Conservation (phyloP, 2,329 filamentous ascomycete species). For the Truncatella angustata region DNA sequence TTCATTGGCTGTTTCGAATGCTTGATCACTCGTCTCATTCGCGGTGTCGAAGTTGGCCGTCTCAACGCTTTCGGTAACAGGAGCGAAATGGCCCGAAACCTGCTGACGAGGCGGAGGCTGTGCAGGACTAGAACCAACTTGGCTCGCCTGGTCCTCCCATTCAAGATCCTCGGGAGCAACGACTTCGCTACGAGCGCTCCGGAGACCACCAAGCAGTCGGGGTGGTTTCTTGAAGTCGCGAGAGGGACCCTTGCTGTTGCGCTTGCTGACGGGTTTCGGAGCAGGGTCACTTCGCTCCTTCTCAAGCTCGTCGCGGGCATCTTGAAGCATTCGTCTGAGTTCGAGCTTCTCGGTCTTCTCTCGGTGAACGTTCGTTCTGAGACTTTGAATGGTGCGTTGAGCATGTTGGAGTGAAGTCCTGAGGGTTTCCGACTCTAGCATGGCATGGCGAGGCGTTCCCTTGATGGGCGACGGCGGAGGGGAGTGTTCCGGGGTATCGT, state of each 20-base stretch:
- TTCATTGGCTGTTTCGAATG: slow-evolving; percentile 72
- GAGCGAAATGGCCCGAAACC: slow-evolving; percentile 24
- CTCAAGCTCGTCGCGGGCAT: slow-evolving; percentile 88
- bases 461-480: slow-evolving; percentile 90
- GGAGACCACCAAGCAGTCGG: slow-evolving; percentile 72
- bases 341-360: slow-evolving; percentile 99
- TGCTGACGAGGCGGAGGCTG: slow-evolving; percentile 28
- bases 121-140: slow-evolving; percentile 53
- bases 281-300: slow-evolving; percentile 58
- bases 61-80: slow-evolving; percentile 35
- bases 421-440: slow-evolving; percentile 92
- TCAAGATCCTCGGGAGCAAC: slow-evolving; percentile 71
- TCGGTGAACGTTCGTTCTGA: slow-evolving; percentile 91
- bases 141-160: slow-evolving; percentile 86
- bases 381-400: slow-evolving; percentile 92
- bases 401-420: slow-evolving; percentile 93
- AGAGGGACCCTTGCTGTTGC: slow-evolving; percentile 60
- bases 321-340: slow-evolving; percentile 90
- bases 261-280: slow-evolving; percentile 34
- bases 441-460: slow-evolving; percentile 83
- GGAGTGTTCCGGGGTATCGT: slow-evolving; percentile 81
- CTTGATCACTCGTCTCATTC: slow-evolving; percentile 69
- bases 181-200: slow-evolving; percentile 75
- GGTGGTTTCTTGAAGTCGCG: slow-evolving; percentile 77
- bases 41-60: slow-evolving; percentile 78